A percentile compares a stretch with the other conserved stretches of the same genome.
Evolutionary conservation across 1,139 yeast species (phyloP).

Genomic region (Yamadazyma songkhlaensis): DNA sequence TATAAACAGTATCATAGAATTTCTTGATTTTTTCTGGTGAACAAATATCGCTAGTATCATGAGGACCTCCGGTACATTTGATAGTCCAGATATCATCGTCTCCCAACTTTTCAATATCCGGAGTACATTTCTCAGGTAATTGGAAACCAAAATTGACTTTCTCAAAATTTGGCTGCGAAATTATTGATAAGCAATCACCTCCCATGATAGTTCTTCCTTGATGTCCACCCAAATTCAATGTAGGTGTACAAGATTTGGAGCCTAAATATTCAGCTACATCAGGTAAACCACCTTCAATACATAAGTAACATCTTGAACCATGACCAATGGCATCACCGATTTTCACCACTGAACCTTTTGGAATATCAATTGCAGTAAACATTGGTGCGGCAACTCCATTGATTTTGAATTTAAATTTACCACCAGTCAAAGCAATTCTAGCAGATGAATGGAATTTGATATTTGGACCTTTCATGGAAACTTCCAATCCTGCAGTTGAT

Average conservation of each 20-base stretch:
- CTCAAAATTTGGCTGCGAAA: constrained; percentile 4
- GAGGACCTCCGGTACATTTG: constrained; percentile 32
- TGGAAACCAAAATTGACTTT: constrained; percentile 15
- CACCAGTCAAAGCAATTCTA: constrained; percentile 22
- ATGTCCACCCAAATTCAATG: constrained; percentile 32
- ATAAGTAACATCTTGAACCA: constrained; percentile 27
- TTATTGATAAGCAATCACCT: constrained; percentile 29
- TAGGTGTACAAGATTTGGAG: constrained; percentile 32
- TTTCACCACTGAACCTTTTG: constrained; percentile 22
- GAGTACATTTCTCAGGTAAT: constrained; percentile 19
- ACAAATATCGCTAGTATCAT: constrained; percentile 32
- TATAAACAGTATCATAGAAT: constrained; percentile 22
- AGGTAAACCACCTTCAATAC: constrained; percentile 33
- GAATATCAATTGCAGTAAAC: constrained; percentile 24
- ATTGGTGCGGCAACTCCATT: constrained; percentile 22
- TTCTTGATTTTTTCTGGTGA: constrained; percentile 22
- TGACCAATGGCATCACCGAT: constrained; percentile 24
- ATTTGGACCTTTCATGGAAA: constrained; percentile 28
- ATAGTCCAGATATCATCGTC: constrained; percentile 20
- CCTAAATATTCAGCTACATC: constrained; percentile 32
- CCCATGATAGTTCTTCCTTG: constrained; percentile 31
- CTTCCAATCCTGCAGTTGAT: constrained; percentile 25
- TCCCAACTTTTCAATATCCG: constrained; percentile 17
- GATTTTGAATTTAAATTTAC: constrained; percentile 23
- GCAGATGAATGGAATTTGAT: constrained; percentile 27